These are phyloP conservation scores for Phytophthora lateralis DNA, from an alignment of 352 stramenopile species.

Conservation along the genomic window DNA sequence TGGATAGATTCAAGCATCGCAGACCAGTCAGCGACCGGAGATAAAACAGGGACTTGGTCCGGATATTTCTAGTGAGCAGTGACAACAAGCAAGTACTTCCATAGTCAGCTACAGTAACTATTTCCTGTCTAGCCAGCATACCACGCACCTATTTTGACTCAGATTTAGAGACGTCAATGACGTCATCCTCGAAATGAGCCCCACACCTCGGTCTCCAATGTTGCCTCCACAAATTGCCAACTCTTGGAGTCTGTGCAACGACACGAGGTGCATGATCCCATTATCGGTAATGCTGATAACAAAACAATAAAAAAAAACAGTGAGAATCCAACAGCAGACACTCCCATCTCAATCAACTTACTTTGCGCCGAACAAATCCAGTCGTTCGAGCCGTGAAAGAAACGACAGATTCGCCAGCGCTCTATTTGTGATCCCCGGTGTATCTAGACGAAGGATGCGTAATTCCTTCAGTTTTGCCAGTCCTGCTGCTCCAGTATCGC, in stretches of 20 bases:
- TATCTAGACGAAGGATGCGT: constrained; percentile 69
- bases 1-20: constrained; percentile 76
- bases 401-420: constrained; percentile 57
- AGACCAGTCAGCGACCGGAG: constrained; percentile 63
- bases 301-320: constrained; percentile 1
- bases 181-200: constrained; percentile 77
- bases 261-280: constrained; percentile 65
- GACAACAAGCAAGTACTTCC: not conserved
- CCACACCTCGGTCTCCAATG: constrained; percentile 73
- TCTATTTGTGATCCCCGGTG: constrained; percentile 66
- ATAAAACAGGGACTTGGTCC: constrained; percentile 64
- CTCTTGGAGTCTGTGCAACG: constrained; percentile 55
- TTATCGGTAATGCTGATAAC: constrained; percentile 66
- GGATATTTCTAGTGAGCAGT: constrained; percentile 60
- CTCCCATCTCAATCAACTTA: constrained; percentile 23
- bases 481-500: constrained; percentile 54
- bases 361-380: constrained; percentile 84
- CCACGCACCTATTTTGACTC: constrained; percentile 73
- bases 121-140: not conserved
- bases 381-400: constrained; percentile 52
- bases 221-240: constrained; percentile 70
- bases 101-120: not conserved
- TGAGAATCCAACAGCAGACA: constrained; percentile 6
- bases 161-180: constrained; percentile 78
- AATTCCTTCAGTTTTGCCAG: constrained; percentile 58